These are phyloP conservation scores for Filobasidium floriforme DNA, from an alignment of 768 basidiomycete genomes.

Conservation along the genomic window DNA sequence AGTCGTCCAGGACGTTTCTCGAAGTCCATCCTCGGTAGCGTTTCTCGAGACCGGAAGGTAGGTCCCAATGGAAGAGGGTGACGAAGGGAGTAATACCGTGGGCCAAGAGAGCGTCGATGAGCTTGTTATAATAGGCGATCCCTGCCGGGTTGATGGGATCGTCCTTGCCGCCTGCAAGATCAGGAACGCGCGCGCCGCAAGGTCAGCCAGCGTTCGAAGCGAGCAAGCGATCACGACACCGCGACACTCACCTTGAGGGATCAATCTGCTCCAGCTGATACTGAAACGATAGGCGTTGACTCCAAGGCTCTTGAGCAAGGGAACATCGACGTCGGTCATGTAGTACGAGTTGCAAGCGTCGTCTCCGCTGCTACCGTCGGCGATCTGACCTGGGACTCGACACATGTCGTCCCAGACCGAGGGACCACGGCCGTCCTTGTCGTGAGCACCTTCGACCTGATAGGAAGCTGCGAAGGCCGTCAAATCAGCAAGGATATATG, in stretches of 20 bases:
- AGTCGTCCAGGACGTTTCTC: conserved; percentile 60
- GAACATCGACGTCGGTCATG: conserved; percentile 61
- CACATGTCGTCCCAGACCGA: conserved; percentile 65
- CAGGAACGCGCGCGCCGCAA: not conserved
- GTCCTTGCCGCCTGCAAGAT: conserved; percentile 55
- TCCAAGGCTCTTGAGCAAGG: conserved; percentile 57
- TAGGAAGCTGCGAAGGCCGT: conserved; percentile 10
- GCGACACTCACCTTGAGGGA: conserved; percentile 50
- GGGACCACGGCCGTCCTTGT: conserved; percentile 16
- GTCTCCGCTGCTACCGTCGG: conserved; percentile 61
- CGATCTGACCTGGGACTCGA: conserved; percentile 59
- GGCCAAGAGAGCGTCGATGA: conserved; percentile 62
- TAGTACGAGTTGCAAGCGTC: conserved; percentile 66
- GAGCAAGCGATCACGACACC: not conserved
- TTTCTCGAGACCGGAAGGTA: conserved; percentile 66
- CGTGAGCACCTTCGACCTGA: conserved; percentile 21
- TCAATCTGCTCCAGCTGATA: conserved; percentile 66
- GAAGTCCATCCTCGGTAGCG: conserved; percentile 66
- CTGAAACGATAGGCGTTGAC: conserved; percentile 70
- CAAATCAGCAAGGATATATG: not conserved
- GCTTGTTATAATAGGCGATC: conserved; percentile 60
- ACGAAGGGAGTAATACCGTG: conserved; percentile 52
- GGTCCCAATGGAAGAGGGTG: conserved; percentile 73
- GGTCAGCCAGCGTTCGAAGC: not conserved
- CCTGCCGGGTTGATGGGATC: conserved; percentile 67